Percentiles rank a stretch among this genome's conserved stretches.
Evolutionary conservation across 2,329 filamentous ascomycete genomes (phyloP).

Genomic region (Exophiala spinifera): DNA sequence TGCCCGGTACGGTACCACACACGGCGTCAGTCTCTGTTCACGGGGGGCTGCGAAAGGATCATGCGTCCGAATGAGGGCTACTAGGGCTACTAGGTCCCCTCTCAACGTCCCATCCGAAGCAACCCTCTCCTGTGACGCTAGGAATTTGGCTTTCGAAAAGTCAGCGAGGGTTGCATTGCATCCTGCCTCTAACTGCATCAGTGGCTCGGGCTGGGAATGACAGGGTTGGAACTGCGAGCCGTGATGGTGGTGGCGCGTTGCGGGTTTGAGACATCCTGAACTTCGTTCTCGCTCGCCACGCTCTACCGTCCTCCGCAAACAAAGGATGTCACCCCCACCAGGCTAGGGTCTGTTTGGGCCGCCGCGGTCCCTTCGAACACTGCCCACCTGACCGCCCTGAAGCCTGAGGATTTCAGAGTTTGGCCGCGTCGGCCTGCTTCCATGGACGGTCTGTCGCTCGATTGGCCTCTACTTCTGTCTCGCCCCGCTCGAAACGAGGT

Average conservation of each 20-base stretch:
- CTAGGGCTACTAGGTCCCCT: not conserved
- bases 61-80: not conserved
- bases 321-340: not conserved
- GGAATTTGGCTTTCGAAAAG: not conserved
- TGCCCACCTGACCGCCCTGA: not conserved
- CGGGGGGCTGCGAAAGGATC: not conserved
- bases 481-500: not conserved
- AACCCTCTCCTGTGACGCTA: not conserved
- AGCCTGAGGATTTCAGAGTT: not conserved
- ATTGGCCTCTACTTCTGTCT: not conserved
- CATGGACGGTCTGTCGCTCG: not conserved
- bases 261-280: not conserved
- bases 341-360: not conserved
- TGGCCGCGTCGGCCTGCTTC: not conserved
- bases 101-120: not conserved
- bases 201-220: not conserved
- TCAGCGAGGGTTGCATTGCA: not conserved
- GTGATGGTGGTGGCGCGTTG: not conserved
- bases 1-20: not conserved
- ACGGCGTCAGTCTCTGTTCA: not conserved
- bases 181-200: not conserved
- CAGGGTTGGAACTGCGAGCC: not conserved
- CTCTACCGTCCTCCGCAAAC: not conserved
- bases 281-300: not conserved
- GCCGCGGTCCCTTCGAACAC: not conserved